Base-by-base conservation (phyloP, 2,329 filamentous ascomycete genomes). In the Lecanoromycetidae sp. region DNA sequence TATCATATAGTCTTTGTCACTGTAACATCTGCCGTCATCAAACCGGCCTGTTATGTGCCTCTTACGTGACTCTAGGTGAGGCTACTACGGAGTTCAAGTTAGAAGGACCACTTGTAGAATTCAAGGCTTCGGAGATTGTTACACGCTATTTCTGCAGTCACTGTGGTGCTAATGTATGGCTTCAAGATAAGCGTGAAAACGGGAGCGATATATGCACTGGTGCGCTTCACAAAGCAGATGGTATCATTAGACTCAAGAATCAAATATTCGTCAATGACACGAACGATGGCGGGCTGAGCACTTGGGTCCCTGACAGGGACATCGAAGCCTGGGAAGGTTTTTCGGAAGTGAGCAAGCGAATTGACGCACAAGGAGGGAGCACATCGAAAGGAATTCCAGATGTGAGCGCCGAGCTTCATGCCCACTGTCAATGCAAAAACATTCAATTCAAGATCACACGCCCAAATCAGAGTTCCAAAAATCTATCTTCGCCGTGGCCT, bases 381-480 rank as follows among this genome's bases (percentile, higher is more conserved):
- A n/a, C 8, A 8, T 3, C 22, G 17, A 25, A 32, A 13, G 46
- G 5, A 10, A n/a, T 7, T 10, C 1, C 3, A 5, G 15, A 10
- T 32, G 13, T 6, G 15, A 25, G 4, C 4, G 9, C 13, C 3
- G 44, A 39, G 27, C 29, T 46, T 20, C 27, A 46, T 12, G 44
- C 44, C 12, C 35, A 46, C 52, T 79, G 75, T 54, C 69, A 73
- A 55, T 83, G 79, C 58, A 63, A 66, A 4, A 70, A 66, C 2
- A 67, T 83, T 10, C 58, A 67, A 10, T 76, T 83, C 58, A 67
- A 64, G 55, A 69, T 84, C 56, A 72, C 71, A 4, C 71, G 70
- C 2, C 80, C 80, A 0, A 66, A 72, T 48, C 58, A 56, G 1
- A 58, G 59, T 5, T 77, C 74, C 40, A 58, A 57, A 4, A 44